Evolutionary conservation across 2,329 filamentous ascomycete species (phyloP), one percentile per base, ranked within the genome.

Genomic region (Ambrosiella cleistominuta): DNA sequence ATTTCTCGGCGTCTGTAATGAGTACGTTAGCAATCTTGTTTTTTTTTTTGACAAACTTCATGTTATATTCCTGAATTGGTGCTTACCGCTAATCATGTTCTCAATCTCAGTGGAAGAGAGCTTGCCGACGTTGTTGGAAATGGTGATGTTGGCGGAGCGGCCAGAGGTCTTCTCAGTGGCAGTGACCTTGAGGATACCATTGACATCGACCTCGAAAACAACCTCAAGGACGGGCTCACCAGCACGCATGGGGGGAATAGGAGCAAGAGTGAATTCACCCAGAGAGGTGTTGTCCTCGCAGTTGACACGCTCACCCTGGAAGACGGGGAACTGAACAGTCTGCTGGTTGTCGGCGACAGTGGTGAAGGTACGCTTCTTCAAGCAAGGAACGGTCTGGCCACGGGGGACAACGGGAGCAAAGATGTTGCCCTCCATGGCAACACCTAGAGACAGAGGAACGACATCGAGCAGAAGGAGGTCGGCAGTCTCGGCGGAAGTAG

Each of bases 351-450:
- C 81, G 61, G 80, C 79, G 63, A 90, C 85, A 12, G 90, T 96
- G 64, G 90, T 95, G 75, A 96, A 95, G 15, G 89, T 91, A 60
- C 76, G 74, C 77, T 94, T 94, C 77, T 91, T 93, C 63, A 95
- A 75, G 12, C 78, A 83, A 5, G 88, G 88, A 1, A 90, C 82
- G 4, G 86, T 88, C 62, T 81, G 74, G 17, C 86, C 86, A 68
- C 86, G 84, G 63, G 86, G 76, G 65, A 98, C 89, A 63, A 97
- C 91, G 56, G 88, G 87, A 58, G 91, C 91, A 70, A 96, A 97
- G 74, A 97, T 95, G 79, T 96, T 96, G 65, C 93, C 91, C 79
- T 97, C 93, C 93, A 97, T 98, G 70, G 91, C 93, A 65, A 98
- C 91, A 85, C 93, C 93, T 38, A 98, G 86, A 62, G 89, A 95